These are phyloP conservation scores for Ganoderma lucidum DNA, from an alignment of 1,284 basidiomycete species.

Conservation along the genomic window DNA sequence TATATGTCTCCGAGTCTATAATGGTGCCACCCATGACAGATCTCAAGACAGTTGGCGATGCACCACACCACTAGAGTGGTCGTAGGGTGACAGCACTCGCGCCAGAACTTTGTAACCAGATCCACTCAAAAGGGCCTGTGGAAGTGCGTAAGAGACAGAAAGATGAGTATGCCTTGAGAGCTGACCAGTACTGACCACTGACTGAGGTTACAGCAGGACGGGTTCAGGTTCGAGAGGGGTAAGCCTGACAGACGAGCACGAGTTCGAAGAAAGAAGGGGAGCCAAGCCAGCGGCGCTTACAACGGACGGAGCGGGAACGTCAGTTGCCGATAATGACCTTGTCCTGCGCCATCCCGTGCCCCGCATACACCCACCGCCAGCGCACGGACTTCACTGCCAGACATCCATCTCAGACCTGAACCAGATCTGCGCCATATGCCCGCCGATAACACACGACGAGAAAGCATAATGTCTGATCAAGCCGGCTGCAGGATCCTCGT, in stretches of 20 bases:
- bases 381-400: background rate
- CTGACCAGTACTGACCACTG: background rate
- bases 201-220: background rate
- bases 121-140: background rate
- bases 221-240: background rate
- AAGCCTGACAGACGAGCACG: background rate
- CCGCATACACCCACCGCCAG: slow-evolving; percentile 3
- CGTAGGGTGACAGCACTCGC: background rate
- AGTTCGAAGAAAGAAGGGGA: background rate
- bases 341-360: background rate
- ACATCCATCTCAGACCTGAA: background rate
- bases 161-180: background rate
- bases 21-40: background rate
- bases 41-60: background rate
- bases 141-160: background rate
- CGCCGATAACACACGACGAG: background rate
- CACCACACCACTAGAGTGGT: background rate
- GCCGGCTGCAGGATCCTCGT: slow-evolving; percentile 56
- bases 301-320: background rate
- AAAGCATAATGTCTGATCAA: slow-evolving; percentile 30
- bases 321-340: background rate
- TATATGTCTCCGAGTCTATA: background rate
- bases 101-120: background rate
- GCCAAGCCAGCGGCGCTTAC: background rate
- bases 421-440: background rate